A percentile compares a stretch with the other conserved stretches of the same genome.
Conservation (phyloP, 1,284 basidiomycete genomes). For the Tremellales sp. region DNA sequence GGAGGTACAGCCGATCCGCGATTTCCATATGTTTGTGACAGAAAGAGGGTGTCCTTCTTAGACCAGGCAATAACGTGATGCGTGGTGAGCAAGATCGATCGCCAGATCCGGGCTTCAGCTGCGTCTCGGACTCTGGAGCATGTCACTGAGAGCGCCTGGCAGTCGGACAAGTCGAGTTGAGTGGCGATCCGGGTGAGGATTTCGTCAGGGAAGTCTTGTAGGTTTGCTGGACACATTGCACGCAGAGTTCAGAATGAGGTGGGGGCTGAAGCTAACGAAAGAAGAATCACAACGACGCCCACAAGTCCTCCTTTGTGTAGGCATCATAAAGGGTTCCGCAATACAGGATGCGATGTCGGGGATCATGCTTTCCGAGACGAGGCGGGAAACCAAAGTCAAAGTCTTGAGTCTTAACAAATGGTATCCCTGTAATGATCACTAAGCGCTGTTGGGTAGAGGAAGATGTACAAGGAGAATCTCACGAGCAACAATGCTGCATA, state of each 20-base stretch:
- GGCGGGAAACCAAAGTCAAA: too few relatives aligned
- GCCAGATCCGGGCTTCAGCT: conserved; percentile 4
- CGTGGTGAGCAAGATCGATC: background rate
- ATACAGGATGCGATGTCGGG: too few relatives aligned
- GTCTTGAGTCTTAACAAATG: too few relatives aligned
- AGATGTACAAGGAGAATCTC: too few relatives aligned
- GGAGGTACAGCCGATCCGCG: background rate
- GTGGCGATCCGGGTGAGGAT: conserved; percentile 69
- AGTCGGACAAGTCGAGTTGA: conserved; percentile 18
- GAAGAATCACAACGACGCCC: background rate
- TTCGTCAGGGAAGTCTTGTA: conserved; percentile 74
- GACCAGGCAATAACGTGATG: background rate
- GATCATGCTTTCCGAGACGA: too few relatives aligned
- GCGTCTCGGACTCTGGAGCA: background rate
- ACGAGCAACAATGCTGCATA: too few relatives aligned
- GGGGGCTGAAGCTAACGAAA: background rate
- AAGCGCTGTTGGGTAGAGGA: too few relatives aligned
- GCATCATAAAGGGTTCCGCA: background rate
- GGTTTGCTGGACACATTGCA: conserved; percentile 81
- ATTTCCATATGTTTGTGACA: background rate
- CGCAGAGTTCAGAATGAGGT: conserved; percentile 59
- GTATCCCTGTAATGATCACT: too few relatives aligned
- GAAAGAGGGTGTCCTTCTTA: background rate
- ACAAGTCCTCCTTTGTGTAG: conserved; percentile 1
- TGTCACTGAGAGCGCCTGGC: conserved; percentile 1